phyloP scores from a whole-genome alignment of 2,329 filamentous ascomycete genomes.

The Geosmithia morbida region DNA sequence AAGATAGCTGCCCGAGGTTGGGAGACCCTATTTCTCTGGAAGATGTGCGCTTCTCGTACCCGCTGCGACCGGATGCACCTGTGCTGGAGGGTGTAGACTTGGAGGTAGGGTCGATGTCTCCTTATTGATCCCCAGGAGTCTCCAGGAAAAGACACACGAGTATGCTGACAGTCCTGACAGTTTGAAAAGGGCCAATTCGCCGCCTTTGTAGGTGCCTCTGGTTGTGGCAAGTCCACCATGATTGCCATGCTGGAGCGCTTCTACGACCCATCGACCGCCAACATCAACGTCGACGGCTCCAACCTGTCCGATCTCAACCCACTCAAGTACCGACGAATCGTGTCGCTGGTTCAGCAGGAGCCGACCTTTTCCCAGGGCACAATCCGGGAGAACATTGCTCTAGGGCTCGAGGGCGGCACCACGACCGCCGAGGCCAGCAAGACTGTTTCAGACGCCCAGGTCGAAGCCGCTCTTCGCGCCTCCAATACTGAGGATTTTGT shows the following conservation, averaged over 20 bases:
- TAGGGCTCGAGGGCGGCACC: conserved; percentile 21
- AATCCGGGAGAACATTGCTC: conserved; percentile 21
- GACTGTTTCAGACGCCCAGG: conserved; percentile 15
- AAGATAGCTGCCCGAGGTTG: conserved; percentile 17
- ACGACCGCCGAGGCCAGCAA: background rate
- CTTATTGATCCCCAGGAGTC: too few species aligned
- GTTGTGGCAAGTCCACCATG: conserved; percentile 68
- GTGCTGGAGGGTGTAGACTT: conserved; percentile 28
- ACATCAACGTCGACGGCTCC: conserved; percentile 12
- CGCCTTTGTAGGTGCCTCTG: conserved; percentile 84
- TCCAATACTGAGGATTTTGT: conserved; percentile 37
- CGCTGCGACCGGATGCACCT: conserved; percentile 23
- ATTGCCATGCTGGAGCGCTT: conserved; percentile 4
- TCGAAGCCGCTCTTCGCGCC: conserved; percentile 27
- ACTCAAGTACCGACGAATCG: conserved; percentile 29
- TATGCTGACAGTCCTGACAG: conserved; percentile 15
- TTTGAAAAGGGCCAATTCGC: conserved; percentile 33
- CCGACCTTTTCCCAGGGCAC: conserved; percentile 29
- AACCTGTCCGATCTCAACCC: conserved; percentile 19
- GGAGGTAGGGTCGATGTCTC: too few species aligned
- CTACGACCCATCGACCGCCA: conserved; percentile 11
- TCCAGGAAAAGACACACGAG: conserved; percentile 20
- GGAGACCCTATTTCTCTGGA: conserved; percentile 61
- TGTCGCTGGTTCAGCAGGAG: conserved; percentile 32
- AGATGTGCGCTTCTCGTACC: conserved; percentile 50